Percentiles rank a stretch among this genome's conserved stretches.
Evolutionary conservation across 495 filamentous ascomycete species (phyloP).

Genomic region (Tuber magnatum): DNA sequence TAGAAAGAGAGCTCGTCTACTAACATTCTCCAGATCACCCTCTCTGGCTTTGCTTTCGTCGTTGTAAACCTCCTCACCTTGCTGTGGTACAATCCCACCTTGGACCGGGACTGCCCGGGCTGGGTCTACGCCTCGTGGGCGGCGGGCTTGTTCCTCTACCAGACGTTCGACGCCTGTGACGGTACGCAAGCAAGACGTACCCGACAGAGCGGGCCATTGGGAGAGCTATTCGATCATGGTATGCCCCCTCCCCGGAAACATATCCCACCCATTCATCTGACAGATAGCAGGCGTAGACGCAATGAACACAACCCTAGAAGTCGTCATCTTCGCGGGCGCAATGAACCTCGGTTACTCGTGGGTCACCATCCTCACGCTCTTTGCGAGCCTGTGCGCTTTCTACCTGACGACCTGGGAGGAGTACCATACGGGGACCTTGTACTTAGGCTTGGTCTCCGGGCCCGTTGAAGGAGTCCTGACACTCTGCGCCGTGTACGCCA

Average conservation of each 20-base stretch:
- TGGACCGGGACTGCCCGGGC: constrained; percentile 83
- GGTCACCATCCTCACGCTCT: constrained; percentile 76
- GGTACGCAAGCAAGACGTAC: constrained; percentile 91
- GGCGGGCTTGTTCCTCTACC: constrained; percentile 84
- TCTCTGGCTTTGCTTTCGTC: constrained; percentile 86
- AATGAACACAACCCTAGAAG: constrained; percentile 88
- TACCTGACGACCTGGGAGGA: constrained; percentile 99
- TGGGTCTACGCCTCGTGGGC: constrained; percentile 96
- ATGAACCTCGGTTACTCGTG: constrained; percentile 92
- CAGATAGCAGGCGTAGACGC: constrained; percentile 67
- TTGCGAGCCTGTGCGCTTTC: constrained; percentile 62
- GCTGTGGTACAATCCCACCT: constrained; percentile 89
- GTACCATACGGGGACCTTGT: constrained; percentile 94
- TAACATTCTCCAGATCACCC: constrained; percentile 60
- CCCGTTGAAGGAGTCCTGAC: constrained; percentile 92
- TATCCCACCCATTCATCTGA: constrained; percentile 14
- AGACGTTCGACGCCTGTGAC: constrained; percentile 97
- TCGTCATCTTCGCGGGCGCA: constrained; percentile 77
- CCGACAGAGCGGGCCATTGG: constrained; percentile 82
- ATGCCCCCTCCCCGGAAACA: constrained; percentile 30
- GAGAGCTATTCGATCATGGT: constrained; percentile 96
- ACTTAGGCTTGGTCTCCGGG: constrained; percentile 83
- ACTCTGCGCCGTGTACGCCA: constrained; percentile 69
- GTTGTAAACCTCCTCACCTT: constrained; percentile 85
- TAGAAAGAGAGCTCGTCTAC: not conserved